phyloP scores from a whole-genome alignment of 1,284 basidiomycete species.

The Ustilago cynodontis region DNA sequence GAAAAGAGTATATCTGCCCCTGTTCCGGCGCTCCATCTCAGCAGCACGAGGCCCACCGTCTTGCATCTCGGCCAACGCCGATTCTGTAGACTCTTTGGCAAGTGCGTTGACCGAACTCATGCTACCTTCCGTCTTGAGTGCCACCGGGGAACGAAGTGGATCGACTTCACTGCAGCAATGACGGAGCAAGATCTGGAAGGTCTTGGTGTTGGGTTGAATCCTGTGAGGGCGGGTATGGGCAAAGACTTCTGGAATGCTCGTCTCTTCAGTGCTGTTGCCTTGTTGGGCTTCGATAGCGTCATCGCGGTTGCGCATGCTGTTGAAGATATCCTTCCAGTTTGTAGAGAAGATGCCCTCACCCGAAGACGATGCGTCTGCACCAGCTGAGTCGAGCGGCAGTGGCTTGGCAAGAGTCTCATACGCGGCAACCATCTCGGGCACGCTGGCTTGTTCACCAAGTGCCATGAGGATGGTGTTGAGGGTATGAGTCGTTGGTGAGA shows the following conservation, averaged over 20 bases:
- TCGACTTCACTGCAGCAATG: slow-evolving; percentile 58
- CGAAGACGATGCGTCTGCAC: slow-evolving; percentile 6
- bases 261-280: slow-evolving; percentile 11
- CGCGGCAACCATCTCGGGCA: slow-evolving; percentile 64
- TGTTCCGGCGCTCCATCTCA: slow-evolving; percentile 39
- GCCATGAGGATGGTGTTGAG: slow-evolving; percentile 68
- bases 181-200: slow-evolving; percentile 54
- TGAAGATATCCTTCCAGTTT: slow-evolving; percentile 44
- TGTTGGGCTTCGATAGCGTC: slow-evolving; percentile 15
- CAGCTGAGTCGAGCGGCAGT: slow-evolving; percentile 25
- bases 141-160: slow-evolving; percentile 54
- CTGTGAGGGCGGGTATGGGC: slow-evolving; percentile 22
- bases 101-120: slow-evolving; percentile 24
- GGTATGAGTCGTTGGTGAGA: slow-evolving; percentile 55
- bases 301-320: slow-evolving; percentile 37
- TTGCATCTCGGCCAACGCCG: slow-evolving; percentile 43
- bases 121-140: slow-evolving; percentile 38
- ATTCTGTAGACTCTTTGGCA: slow-evolving; percentile 43
- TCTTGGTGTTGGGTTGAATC: slow-evolving; percentile 61
- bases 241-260: slow-evolving; percentile 28
- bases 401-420: slow-evolving; percentile 64
- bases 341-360: slow-evolving; percentile 43
- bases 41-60: slow-evolving; percentile 41
- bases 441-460: slow-evolving; percentile 64
- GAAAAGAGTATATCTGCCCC: slow-evolving; percentile 36